Conservation (phyloP, 192 early-diverging fungal genomes). For the Coemansia asiatica region DNA sequence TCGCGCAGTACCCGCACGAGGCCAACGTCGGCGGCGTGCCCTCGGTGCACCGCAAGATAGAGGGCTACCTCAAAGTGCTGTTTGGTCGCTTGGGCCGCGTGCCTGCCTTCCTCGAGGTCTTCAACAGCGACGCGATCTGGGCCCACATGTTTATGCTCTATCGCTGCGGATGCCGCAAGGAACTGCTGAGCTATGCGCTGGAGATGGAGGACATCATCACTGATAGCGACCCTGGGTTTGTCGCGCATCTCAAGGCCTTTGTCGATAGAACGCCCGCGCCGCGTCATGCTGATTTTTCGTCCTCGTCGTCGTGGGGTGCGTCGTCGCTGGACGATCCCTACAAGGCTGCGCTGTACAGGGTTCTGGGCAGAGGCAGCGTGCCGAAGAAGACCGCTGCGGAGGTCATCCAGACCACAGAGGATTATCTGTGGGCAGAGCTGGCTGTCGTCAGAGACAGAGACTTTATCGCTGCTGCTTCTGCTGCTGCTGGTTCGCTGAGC, state of each 20-base stretch:
- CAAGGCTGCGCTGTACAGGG: constrained; percentile 86
- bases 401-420: constrained; percentile 80
- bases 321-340: constrained; percentile 75
- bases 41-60: constrained; percentile 66
- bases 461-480: constrained; percentile 54
- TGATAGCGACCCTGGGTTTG: constrained; percentile 67
- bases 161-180: constrained; percentile 68
- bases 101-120: constrained; percentile 42
- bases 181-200: constrained; percentile 68
- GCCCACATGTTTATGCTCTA: constrained; percentile 82
- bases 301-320: constrained; percentile 49
- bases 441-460: constrained; percentile 61
- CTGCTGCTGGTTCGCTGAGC: constrained; percentile 45
- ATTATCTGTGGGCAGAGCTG: constrained; percentile 90
- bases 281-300: constrained; percentile 44
- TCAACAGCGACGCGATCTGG: constrained; percentile 75
- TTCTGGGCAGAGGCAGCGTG: constrained; percentile 87
- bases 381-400: constrained; percentile 62
- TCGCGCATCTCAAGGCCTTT: constrained; percentile 70
- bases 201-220: constrained; percentile 59
- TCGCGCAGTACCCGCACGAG: constrained; percentile 63
- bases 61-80: constrained; percentile 70
- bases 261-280: constrained; percentile 46
- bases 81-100: constrained; percentile 62
- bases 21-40: constrained; percentile 81